These are phyloP conservation scores for Litsea cubeba DNA, from an alignment of 164 flowering plant genomes.

Conservation along the genomic window DNA sequence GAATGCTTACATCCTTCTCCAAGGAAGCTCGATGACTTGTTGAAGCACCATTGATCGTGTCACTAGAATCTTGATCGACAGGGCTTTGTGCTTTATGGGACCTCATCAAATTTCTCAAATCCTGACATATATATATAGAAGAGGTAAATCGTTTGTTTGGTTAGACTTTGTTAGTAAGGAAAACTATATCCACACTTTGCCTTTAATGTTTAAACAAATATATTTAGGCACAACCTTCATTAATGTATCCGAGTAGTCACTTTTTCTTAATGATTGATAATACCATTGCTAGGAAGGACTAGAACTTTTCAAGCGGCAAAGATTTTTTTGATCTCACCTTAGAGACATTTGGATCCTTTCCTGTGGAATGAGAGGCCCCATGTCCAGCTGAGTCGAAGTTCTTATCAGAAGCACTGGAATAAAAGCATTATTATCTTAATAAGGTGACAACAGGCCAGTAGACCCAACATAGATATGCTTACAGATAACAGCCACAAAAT, in stretches of 20 bases:
- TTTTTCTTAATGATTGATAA: too few relatives aligned
- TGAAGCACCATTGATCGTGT: constrained; percentile 23
- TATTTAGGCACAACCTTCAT: too few relatives aligned
- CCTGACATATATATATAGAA: constrained; percentile 27
- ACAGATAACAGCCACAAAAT: not conserved
- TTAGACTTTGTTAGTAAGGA: not conserved
- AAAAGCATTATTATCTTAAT: not conserved
- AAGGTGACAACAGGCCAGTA: not conserved
- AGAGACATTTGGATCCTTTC: constrained; percentile 25
- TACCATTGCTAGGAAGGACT: not conserved
- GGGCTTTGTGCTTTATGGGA: constrained; percentile 29
- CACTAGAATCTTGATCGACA: constrained; percentile 24
- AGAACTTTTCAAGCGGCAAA: not conserved
- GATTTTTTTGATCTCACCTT: constrained; percentile 31
- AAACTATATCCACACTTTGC: not conserved
- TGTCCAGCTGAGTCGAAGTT: constrained; percentile 32
- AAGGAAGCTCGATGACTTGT: constrained; percentile 55
- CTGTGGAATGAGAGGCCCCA: constrained; percentile 26
- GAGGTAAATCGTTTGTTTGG: not conserved
- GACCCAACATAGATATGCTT: not conserved
- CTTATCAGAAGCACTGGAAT: constrained; percentile 64
- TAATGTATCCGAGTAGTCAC: too few relatives aligned
- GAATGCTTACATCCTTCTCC: constrained; percentile 73
- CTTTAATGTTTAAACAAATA: not conserved
- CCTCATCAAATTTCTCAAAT: constrained; percentile 24